These are phyloP conservation scores for Coniochaeta prunicola DNA, from an alignment of 2,329 filamentous ascomycete genomes.

Conservation along the genomic window DNA sequence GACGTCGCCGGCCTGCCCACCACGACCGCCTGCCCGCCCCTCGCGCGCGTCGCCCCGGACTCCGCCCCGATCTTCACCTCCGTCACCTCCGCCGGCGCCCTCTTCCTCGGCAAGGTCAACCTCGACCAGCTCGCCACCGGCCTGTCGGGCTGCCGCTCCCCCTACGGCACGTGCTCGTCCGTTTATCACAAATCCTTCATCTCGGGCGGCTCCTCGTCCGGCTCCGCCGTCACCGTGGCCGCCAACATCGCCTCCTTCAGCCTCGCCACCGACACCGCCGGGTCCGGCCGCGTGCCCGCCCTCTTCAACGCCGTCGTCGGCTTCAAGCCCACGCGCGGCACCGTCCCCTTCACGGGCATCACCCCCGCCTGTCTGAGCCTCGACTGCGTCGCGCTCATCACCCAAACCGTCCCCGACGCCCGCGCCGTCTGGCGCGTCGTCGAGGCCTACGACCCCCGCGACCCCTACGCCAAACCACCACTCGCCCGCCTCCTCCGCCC, in stretches of 20 bases:
- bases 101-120: constrained; percentile 50
- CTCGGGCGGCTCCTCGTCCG: constrained; percentile 45
- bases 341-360: constrained; percentile 35
- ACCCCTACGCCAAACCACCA: background rate
- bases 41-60: constrained; percentile 34
- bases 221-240: constrained; percentile 44
- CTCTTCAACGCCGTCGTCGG: constrained; percentile 45
- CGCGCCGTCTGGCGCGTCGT: background rate
- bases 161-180: constrained; percentile 40
- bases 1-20: constrained; percentile 41
- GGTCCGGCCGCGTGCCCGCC: constrained; percentile 42
- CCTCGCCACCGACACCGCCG: constrained; percentile 48
- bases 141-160: constrained; percentile 49
- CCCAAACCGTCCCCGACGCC: constrained; percentile 23
- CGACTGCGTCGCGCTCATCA: constrained; percentile 42
- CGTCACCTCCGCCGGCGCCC: constrained; percentile 37
- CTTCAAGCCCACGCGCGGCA: constrained; percentile 39
- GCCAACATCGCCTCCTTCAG: constrained; percentile 45
- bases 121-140: constrained; percentile 57
- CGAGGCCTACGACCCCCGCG: background rate
- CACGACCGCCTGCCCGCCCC: constrained; percentile 40
- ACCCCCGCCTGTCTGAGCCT: constrained; percentile 43
- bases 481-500: background rate
- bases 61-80: constrained; percentile 37
- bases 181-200: constrained; percentile 14